Conservation (phyloP, 192 early-diverging fungal genomes). For the Lobosporangium transversale region DNA sequence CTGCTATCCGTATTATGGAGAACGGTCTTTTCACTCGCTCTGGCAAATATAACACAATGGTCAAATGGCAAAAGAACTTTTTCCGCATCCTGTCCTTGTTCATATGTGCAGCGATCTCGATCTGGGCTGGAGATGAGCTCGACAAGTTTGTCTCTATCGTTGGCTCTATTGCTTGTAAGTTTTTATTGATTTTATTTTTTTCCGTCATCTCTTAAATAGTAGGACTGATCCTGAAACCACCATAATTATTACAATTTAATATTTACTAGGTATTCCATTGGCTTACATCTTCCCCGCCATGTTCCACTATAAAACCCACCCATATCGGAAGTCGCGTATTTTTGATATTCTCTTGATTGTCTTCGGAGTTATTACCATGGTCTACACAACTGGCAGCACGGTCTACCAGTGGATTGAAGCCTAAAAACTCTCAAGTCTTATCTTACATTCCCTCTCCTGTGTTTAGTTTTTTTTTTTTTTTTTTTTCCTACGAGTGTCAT, state of each 20-base stretch:
- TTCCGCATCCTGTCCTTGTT: constrained; percentile 76
- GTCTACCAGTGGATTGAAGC: constrained; percentile 66
- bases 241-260: not conserved
- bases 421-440: not conserved
- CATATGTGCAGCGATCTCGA: constrained; percentile 76
- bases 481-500: not conserved
- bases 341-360: constrained; percentile 71
- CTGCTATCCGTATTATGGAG: constrained; percentile 93
- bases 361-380: constrained; percentile 75
- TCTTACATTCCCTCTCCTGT: too few species aligned
- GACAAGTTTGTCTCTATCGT: constrained; percentile 80
- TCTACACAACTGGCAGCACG: constrained; percentile 86
- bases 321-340: constrained; percentile 56
- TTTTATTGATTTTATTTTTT: not conserved
- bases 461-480: not conserved
- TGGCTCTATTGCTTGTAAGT: constrained; percentile 50
- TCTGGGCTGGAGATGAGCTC: constrained; percentile 78
- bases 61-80: constrained; percentile 91
- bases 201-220: not conserved
- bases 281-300: constrained; percentile 89
- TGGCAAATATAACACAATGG: constrained; percentile 78
- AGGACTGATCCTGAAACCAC: not conserved
- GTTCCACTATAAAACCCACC: constrained; percentile 80
- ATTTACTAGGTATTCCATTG: constrained; percentile 68
- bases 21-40: constrained; percentile 83